Percentiles rank a stretch among this genome's conserved stretches.
Evolutionary conservation across 2,329 filamentous ascomycete species (phyloP).

Genomic region (Penicillium sp.): DNA sequence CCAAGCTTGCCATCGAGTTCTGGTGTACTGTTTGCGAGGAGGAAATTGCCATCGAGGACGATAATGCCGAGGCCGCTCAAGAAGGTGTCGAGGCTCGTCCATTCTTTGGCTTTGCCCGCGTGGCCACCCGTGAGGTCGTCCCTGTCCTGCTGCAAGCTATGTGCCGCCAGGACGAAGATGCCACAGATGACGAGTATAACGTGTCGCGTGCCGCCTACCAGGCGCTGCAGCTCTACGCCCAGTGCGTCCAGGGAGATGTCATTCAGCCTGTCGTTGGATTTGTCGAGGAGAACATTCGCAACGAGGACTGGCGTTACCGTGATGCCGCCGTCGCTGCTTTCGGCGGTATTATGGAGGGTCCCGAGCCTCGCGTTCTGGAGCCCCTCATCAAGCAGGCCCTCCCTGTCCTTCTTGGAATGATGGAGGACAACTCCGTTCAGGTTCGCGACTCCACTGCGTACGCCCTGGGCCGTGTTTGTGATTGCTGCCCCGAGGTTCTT

Average conservation of each 20-base stretch:
- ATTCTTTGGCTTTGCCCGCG: slow-evolving; percentile 93
- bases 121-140: slow-evolving; percentile 91
- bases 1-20: slow-evolving; percentile 97
- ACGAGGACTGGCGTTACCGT: slow-evolving; percentile 90
- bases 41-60: slow-evolving; percentile 96
- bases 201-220: slow-evolving; percentile 93
- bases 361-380: slow-evolving; percentile 87
- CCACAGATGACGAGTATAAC: slow-evolving; percentile 96
- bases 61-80: slow-evolving; percentile 75
- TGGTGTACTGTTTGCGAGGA: slow-evolving; percentile 99
- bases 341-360: slow-evolving; percentile 98
- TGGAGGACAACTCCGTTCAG: slow-evolving; percentile 83
- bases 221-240: slow-evolving; percentile 91
- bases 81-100: slow-evolving; percentile 84
- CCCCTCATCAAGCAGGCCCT: slow-evolving; percentile 96
- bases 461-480: slow-evolving; percentile 92
- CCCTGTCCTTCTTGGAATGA: slow-evolving; percentile 88
- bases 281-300: slow-evolving; percentile 86
- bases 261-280: slow-evolving; percentile 87
- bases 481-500: slow-evolving; percentile 88
- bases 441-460: slow-evolving; percentile 97
- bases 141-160: slow-evolving; percentile 86
- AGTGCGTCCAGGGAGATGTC: slow-evolving; percentile 83
- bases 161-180: slow-evolving; percentile 97
- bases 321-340: slow-evolving; percentile 97